Evolutionary conservation across 768 basidiomycete genomes (phyloP), one percentile per base, ranked within the genome.

Genomic region (Cystobasidiopsis lactophilus): DNA sequence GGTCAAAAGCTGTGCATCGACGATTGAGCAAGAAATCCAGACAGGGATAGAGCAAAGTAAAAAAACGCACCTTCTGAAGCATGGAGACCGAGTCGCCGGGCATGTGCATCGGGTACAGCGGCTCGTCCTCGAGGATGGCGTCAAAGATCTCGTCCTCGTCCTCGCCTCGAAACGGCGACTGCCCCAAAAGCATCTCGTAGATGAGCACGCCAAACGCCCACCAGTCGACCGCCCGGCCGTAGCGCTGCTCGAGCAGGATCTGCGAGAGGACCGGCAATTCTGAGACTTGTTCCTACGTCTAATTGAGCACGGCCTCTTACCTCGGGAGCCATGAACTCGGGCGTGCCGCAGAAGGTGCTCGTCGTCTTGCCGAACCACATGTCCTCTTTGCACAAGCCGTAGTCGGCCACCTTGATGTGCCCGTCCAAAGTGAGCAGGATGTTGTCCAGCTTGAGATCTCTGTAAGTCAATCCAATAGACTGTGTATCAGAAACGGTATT

Each of bases 111-210:
- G 93, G 93, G 68, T 96, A 98, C 56, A 98, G 66, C 26, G 89
- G 91, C 66, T 96, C 93, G 63, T 98, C 93, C 67, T 96, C 93
- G 30, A 98, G 69, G 60, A 98, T 96, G 38, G 93, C 93, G 66
- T 98, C 93, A 66, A 96, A 98, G 55, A 98, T 96, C 72, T 98
- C 93, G 64, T 98, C 93, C 66, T 96, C 93, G 60, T 96, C 93
- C 61, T 98, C 93, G 53, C 93, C 93, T 41, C 89, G 80, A 80
- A 98, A 98, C 2, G 93, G 93, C 3, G 93, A 96, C 69, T 96
- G 93, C 43, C 93, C 93, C 24, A 96, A 74, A 51, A 98, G 69
- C 93, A 98, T 98, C 69, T 98, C 93, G 65, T 98, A 98, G 24
- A 82, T 95, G 61, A 98, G 69, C 3, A 98, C 93, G 58, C 93